Evolutionary conservation across 2,329 filamentous ascomycete genomes (phyloP), one percentile per base, ranked within the genome.

Genomic region (Epicoccum sorghinum): DNA sequence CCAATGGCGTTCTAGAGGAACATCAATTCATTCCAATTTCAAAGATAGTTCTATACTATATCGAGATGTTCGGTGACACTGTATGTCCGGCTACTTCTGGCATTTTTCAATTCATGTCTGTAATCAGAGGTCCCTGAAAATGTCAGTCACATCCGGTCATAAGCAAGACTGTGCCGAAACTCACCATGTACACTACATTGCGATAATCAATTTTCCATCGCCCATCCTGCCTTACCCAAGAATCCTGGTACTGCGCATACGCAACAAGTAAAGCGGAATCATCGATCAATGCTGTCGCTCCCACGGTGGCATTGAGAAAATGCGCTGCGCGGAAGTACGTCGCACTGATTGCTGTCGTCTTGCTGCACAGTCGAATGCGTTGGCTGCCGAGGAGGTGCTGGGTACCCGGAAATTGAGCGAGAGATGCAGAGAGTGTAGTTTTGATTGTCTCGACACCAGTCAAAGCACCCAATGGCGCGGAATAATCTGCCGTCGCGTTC

Each of bases 161-260:
- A 29, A 29, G 9, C 10, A 12, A 33, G 29, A 12, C 22, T 4
- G 4, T 23, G 14, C 12, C 24, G 6, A 29, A 40, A 37, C 43
- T 38, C 18, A 52, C 50, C 50, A 52, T 52, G 8, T 47, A 52
- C 9, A 52, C 50, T 13, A 47, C 29, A 22, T 52, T 52, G 12
- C 50, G 14, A n/a, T 47, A 47, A 24, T 8, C 8, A 12, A 52
- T 47, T 43, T 38, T 52, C 50, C 50, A 52, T 4, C n/a, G 10
- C 13, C 38, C 50, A 47, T 47, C 32, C 1, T 13, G 36, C 38
- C 33, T 52, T 7, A 43, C 38, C 50, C 50, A 52, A 14, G 50
- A 42, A 30, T 52, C 50, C n/a, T 52, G 50, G n/a, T 52, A 52
- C 50, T 52, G 50, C 43, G 37, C 44, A 30, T 42, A 52, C 24